phyloP scores from a whole-genome alignment of 148 eudicot genomes.

The Cornus suecica region DNA sequence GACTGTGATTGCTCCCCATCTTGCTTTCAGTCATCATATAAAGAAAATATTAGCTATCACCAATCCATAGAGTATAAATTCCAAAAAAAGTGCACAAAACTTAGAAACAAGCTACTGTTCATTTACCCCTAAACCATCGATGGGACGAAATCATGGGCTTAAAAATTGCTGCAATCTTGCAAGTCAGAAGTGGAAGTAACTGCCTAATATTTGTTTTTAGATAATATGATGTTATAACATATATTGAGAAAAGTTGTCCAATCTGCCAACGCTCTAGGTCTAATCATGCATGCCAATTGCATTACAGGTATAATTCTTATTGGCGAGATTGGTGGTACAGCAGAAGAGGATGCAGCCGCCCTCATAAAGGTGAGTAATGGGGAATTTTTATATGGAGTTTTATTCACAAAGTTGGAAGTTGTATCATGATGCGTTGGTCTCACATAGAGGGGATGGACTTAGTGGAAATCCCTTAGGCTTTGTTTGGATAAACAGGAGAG shows the following conservation, averaged over 20 bases:
- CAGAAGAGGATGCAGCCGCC: conserved; percentile 99
- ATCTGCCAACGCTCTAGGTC: not conserved
- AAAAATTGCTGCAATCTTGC: too few relatives aligned
- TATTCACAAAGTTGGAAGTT: not conserved
- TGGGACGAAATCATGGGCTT: too few relatives aligned
- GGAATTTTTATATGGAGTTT: too few relatives aligned
- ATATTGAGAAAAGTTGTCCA: not conserved
- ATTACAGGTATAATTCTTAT: conserved; percentile 86
- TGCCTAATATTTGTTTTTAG: not conserved
- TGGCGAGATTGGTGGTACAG: conserved; percentile 99
- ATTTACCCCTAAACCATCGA: too few relatives aligned
- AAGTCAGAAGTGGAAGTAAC: too few relatives aligned
- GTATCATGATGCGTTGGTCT: not conserved
- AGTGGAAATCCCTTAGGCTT: too few relatives aligned
- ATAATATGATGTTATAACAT: not conserved
- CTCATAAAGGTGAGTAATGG: conserved; percentile 66
- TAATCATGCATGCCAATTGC: conserved; percentile 1
- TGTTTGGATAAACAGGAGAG: too few relatives aligned
- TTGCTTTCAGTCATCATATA: too few relatives aligned
- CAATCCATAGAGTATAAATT: too few relatives aligned
- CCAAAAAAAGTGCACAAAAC: not conserved
- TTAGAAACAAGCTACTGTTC: not conserved
- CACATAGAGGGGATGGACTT: not conserved
- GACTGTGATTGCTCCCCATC: too few relatives aligned
- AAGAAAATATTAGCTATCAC: too few relatives aligned